Percentiles rank a stretch among this genome's conserved stretches.
Conservation (phyloP, 345 rosid species). For the Eucalyptus sp. region DNA sequence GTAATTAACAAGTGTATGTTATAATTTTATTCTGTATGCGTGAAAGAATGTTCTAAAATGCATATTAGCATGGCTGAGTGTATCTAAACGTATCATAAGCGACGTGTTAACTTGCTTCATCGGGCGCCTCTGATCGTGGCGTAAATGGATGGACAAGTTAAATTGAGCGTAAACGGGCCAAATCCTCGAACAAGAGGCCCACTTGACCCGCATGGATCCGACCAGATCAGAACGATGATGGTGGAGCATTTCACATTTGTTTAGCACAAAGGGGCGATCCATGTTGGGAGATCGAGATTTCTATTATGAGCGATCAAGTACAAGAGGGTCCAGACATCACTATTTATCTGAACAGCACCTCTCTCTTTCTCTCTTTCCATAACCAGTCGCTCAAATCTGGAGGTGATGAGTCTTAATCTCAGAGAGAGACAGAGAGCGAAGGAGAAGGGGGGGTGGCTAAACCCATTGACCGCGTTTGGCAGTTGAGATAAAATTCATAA, state of each 20-base stretch:
- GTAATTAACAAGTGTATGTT: rapidly evolving
- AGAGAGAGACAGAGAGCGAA: no score
- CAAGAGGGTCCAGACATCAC: background rate
- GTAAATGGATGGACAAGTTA: background rate
- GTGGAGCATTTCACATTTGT: background rate
- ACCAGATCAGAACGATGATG: background rate
- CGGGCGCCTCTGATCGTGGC: background rate
- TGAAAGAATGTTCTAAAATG: background rate
- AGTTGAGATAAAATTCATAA: no score
- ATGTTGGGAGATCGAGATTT: background rate
- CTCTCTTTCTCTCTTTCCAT: background rate
- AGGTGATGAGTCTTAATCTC: background rate
- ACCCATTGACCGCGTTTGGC: background rate
- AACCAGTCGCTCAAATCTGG: no score
- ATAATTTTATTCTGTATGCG: background rate
- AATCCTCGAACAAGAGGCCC: background rate
- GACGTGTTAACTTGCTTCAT: background rate
- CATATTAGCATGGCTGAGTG: background rate
- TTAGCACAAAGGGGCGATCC: background rate
- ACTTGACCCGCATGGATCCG: background rate
- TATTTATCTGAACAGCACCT: background rate
- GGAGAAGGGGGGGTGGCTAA: background rate
- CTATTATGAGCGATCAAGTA: background rate
- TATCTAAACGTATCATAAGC: background rate
- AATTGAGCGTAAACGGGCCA: background rate